Base-by-base conservation (phyloP, 441 rosid genomes). In the Raphanus hybrid region DNA sequence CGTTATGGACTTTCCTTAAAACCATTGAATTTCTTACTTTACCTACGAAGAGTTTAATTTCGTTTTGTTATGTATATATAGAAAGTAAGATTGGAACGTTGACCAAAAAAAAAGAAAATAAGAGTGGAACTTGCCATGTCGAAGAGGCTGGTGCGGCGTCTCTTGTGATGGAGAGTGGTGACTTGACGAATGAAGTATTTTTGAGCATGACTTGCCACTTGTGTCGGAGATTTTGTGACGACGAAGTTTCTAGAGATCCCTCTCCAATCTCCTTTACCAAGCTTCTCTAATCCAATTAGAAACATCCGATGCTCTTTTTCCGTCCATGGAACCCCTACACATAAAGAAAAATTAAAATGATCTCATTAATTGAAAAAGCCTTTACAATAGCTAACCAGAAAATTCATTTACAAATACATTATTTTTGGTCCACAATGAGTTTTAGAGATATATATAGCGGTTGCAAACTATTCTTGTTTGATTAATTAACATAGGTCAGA, bases 201-300 rank as follows among this genome's bases (percentile, higher is more conserved):
- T 16, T 93, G 98, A 65, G 98, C 98, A 85, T 91, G 98, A 55
- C 98, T 91, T 3, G 98, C 98, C 70, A 93, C 98, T 83, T 93
- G 98, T 15, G 98, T 93, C 16, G 97, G 97, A 66, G 97, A 90
- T 86, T 96, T 90, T 14, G 97, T 89, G 35, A 85, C 83, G 37
- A 93, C 98, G 62, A 82, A 92, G 76, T 86, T 85, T 72, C 83
- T 87, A 3, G 98, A 89, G 45, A 93, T 93, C 71, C 98, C 98
- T 78, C 96, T 93, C 98, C 98, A 93, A 48, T 93, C 97, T 64
- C 98, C 97, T 64, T 88, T 93, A 58, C 98, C 98, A 20, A 90
- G 91, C 84, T 81, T 92, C 81, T 89, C 94, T 3, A 93, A 78
- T 81, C 98, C 98, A 2, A 80, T 27, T 27, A 93, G 81, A 84